phyloP scores from a whole-genome alignment of 1,139 yeast genomes.

The Diutina scorzettiae region DNA sequence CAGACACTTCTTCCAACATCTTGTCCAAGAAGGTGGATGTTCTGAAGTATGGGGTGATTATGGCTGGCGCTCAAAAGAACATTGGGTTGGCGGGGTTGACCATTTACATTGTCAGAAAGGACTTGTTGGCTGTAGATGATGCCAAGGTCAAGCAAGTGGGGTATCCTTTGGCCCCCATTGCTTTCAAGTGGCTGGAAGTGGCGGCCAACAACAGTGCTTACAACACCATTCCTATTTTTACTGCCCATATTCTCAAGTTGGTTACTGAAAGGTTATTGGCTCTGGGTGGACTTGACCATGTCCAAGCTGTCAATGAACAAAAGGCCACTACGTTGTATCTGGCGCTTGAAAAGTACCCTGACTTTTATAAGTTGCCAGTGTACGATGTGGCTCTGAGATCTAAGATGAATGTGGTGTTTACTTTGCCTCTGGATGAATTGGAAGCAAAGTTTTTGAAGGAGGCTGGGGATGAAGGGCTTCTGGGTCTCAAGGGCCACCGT shows the following conservation, averaged over 20 bases:
- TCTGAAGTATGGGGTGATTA: slow-evolving; percentile 69
- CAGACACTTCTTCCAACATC: slow-evolving; percentile 91
- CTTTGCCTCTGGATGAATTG: slow-evolving; percentile 45
- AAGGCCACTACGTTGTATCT: slow-evolving; percentile 55
- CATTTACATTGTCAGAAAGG: slow-evolving; percentile 75
- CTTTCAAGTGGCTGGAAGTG: slow-evolving; percentile 77
- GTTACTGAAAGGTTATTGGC: slow-evolving; percentile 53
- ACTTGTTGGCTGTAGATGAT: slow-evolving; percentile 60
- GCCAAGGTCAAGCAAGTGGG: slow-evolving; percentile 45
- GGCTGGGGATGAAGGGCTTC: slow-evolving; percentile 39
- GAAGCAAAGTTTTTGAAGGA: slow-evolving; percentile 59
- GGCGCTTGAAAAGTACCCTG: slow-evolving; percentile 54
- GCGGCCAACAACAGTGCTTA: slow-evolving; percentile 85
- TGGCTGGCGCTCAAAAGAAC: slow-evolving; percentile 97
- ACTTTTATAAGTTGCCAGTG: slow-evolving; percentile 57
- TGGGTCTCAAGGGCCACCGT: slow-evolving; percentile 90
- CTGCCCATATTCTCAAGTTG: slow-evolving; percentile 72
- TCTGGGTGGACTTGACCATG: slow-evolving; percentile 40
- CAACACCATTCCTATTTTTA: slow-evolving; percentile 90
- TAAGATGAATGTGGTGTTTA: slow-evolving; percentile 89
- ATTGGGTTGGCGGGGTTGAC: slow-evolving; percentile 95
- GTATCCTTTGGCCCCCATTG: slow-evolving; percentile 76
- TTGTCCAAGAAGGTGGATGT: slow-evolving; percentile 74
- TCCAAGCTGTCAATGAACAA: slow-evolving; percentile 26
- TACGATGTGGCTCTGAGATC: slow-evolving; percentile 47